phyloP scores from a whole-genome alignment of 805 yeast species.

The Pichia californica region DNA sequence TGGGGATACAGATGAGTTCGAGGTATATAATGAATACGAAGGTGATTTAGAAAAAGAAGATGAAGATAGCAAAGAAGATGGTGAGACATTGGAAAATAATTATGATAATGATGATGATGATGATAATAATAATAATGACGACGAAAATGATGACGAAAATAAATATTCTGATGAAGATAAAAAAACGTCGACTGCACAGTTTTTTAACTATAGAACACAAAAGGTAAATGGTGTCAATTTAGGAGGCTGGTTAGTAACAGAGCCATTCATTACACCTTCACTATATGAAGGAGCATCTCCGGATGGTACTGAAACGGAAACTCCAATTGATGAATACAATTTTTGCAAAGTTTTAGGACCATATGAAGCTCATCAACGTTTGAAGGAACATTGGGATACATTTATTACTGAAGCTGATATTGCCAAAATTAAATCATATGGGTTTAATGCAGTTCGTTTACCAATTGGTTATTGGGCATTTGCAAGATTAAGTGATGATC shows the following conservation, averaged over 20 bases:
- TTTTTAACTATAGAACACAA: conserved; percentile 18
- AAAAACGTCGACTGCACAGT: conserved; percentile 3
- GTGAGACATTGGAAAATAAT: neutral
- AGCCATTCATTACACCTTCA: conserved; percentile 66
- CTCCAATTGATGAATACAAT: conserved; percentile 59
- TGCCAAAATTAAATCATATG: conserved; percentile 40
- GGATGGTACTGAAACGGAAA: conserved; percentile 18
- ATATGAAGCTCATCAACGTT: conserved; percentile 34
- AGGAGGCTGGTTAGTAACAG: conserved; percentile 71
- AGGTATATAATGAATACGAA: neutral
- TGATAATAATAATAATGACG: conserved; percentile 1
- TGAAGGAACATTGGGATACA: conserved; percentile 49
- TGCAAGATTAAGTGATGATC: conserved; percentile 43
- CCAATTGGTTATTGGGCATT: conserved; percentile 85
- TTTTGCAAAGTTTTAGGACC: conserved; percentile 44
- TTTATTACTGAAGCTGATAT: conserved; percentile 59
- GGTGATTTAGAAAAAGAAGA: neutral
- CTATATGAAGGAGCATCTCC: conserved; percentile 34
- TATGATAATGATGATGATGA: conserved; percentile 1
- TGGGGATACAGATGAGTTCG: neutral
- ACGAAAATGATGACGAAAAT: conserved; percentile 6
- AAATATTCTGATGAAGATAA: conserved; percentile 4
- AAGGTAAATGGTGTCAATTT: conserved; percentile 42
- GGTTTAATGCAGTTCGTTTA: conserved; percentile 65
- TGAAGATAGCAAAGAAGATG: neutral